Evolutionary conservation across 2,329 filamentous ascomycete species (phyloP).

Genomic region (Plenodomus lindquistii): DNA sequence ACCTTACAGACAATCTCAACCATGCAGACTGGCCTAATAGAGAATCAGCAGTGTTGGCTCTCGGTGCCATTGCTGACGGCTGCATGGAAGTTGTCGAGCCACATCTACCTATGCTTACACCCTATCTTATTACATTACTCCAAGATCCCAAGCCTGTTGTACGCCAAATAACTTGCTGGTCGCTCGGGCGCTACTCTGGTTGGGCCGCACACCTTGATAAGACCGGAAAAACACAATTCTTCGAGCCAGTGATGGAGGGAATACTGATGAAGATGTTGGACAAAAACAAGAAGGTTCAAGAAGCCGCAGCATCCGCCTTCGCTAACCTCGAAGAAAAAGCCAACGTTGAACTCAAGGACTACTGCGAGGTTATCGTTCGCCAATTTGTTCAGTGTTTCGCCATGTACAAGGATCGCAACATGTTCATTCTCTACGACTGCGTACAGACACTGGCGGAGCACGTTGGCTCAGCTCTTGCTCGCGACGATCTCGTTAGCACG

Average conservation of each 20-base stretch:
- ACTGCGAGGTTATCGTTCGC: constrained; percentile 84
- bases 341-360: constrained; percentile 76
- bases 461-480: constrained; percentile 79
- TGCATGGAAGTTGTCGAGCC: constrained; percentile 89
- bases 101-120: constrained; percentile 86
- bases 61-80: constrained; percentile 93
- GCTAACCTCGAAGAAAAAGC: constrained; percentile 95
- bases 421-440: constrained; percentile 98
- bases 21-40: constrained; percentile 89
- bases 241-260: constrained; percentile 96
- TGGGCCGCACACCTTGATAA: constrained; percentile 83
- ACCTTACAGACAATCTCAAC: constrained; percentile 85
- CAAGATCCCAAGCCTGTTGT: constrained; percentile 87
- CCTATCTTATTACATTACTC: constrained; percentile 85
- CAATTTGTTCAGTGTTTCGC: constrained; percentile 92
- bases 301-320: constrained; percentile 93
- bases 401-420: constrained; percentile 98
- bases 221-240: constrained; percentile 73
- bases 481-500: constrained; percentile 76
- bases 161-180: constrained; percentile 97
- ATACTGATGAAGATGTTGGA: constrained; percentile 94
- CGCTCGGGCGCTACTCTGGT: constrained; percentile 85
- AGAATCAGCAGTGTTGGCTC: constrained; percentile 89
- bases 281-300: constrained; percentile 96
- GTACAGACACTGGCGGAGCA: constrained; percentile 95